Conservation (phyloP, 139 green algal genomes). For the Micractinium conductrix region DNA sequence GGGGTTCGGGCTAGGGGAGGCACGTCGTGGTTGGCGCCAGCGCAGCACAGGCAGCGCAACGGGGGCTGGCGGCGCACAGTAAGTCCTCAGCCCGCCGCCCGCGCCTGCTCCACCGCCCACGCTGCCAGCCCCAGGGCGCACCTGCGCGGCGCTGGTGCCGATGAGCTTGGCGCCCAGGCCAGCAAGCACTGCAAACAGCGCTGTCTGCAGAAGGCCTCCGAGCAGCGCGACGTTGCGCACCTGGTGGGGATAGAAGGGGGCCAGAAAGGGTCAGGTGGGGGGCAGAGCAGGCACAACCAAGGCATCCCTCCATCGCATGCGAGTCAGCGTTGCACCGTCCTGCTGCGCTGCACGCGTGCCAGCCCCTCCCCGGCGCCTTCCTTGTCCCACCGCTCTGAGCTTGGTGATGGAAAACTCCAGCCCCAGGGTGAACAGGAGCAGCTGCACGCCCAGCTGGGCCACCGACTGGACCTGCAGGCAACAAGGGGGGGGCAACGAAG, state of each 20-base stretch:
- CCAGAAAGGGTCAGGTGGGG: no score
- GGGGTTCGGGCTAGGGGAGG: no score
- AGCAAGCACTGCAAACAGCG: constrained; percentile 49
- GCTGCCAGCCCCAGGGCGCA: neutral
- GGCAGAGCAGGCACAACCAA: neutral
- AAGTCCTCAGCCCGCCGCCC: no score
- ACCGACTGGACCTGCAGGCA: constrained; percentile 83
- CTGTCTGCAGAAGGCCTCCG: constrained; percentile 52
- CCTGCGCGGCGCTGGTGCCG: constrained; percentile 31
- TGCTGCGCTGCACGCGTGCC: no score
- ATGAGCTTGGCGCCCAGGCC: constrained; percentile 49
- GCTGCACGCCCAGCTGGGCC: constrained; percentile 94
- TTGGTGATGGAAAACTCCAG: constrained; percentile 91
- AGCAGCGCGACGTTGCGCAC: constrained; percentile 85
- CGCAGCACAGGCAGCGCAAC: neutral
- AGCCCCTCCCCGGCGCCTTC: no score
- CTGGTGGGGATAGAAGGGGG: neutral
- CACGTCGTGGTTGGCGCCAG: no score
- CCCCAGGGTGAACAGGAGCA: constrained; percentile 95
- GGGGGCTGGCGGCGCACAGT: no score
- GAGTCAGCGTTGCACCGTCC: neutral
- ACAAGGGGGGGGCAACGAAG: no score
- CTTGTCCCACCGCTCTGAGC: constrained; percentile 62
- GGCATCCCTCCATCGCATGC: no score
- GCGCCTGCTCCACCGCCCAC: no score